Evolutionary conservation across 495 filamentous ascomycete species (phyloP).

Genomic region (Amphirosellinia nigrospora): DNA sequence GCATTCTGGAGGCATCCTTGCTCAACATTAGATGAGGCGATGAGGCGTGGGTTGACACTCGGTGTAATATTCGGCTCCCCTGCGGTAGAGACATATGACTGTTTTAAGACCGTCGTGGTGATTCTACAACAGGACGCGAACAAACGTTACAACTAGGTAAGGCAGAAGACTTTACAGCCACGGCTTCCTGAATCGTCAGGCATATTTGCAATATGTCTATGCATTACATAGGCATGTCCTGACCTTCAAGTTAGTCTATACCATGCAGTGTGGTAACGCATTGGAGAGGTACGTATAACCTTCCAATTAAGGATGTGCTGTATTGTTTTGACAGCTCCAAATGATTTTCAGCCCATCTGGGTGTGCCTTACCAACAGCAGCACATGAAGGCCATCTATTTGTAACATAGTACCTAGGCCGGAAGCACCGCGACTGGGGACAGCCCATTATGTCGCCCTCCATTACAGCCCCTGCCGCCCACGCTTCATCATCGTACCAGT

Average conservation of each 20-base stretch:
- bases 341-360: neutral
- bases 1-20: neutral
- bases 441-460: conserved; percentile 8
- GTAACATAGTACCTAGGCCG: neutral
- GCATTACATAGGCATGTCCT: neutral
- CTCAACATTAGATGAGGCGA: neutral
- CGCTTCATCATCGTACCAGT: neutral
- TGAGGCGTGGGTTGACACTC: neutral
- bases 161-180: neutral
- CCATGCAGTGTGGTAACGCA: neutral
- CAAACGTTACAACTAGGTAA: neutral
- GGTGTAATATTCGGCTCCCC: neutral
- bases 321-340: neutral
- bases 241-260: neutral
- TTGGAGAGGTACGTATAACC: neutral
- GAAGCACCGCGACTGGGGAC: conserved; percentile 7
- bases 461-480: conserved; percentile 8
- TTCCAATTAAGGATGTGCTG: neutral
- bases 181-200: neutral
- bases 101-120: neutral
- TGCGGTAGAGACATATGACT: neutral
- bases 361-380: conserved; percentile 15
- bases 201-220: neutral
- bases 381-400: neutral
- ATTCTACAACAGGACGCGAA: neutral